These are phyloP conservation scores for Calendula officinalis DNA, from an alignment of 129 eudicot species.

Conservation along the genomic window DNA sequence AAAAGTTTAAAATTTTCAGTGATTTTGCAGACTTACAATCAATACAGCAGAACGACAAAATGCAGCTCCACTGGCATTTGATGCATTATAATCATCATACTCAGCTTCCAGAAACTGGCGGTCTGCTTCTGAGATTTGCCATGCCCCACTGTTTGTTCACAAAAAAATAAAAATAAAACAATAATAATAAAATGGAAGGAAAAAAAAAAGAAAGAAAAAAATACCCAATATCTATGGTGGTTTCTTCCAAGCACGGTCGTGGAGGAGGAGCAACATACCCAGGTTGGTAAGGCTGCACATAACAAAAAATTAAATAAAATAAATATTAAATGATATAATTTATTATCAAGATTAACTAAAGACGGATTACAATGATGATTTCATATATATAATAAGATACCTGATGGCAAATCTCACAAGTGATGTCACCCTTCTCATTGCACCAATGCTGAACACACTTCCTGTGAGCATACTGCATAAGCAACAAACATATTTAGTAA, in stretches of 20 bases:
- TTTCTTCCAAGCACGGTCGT: slow-evolving; percentile 66
- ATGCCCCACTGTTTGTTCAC: slow-evolving; percentile 61
- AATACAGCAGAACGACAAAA: slow-evolving; percentile 93
- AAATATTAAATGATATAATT: background rate
- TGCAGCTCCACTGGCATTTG: slow-evolving; percentile 86
- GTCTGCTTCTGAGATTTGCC: slow-evolving; percentile 93
- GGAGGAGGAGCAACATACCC: slow-evolving; percentile 85
- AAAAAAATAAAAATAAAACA: slow-evolving; percentile 1
- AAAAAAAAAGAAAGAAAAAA: slow-evolving; percentile 2
- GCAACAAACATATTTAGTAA: background rate
- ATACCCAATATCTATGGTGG: slow-evolving; percentile 91
- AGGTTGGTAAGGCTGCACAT: slow-evolving; percentile 77
- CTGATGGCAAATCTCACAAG: slow-evolving; percentile 47
- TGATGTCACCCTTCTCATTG: slow-evolving; percentile 38
- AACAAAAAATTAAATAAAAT: slow-evolving; percentile 1
- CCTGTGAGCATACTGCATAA: slow-evolving; percentile 42
- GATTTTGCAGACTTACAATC: slow-evolving; percentile 46
- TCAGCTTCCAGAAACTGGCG: slow-evolving; percentile 87
- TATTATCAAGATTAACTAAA: too few relatives aligned
- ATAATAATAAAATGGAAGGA: background rate
- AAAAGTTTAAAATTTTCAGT: background rate
- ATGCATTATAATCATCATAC: slow-evolving; percentile 71
- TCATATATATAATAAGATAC: slow-evolving; percentile 29
- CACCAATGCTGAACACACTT: slow-evolving; percentile 47
- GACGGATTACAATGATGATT: too few relatives aligned